A percentile compares a stretch with the other conserved stretches of the same genome.
phyloP scores from a whole-genome alignment of 2,329 filamentous ascomycete genomes.

The Alternaria triticimaculans region DNA sequence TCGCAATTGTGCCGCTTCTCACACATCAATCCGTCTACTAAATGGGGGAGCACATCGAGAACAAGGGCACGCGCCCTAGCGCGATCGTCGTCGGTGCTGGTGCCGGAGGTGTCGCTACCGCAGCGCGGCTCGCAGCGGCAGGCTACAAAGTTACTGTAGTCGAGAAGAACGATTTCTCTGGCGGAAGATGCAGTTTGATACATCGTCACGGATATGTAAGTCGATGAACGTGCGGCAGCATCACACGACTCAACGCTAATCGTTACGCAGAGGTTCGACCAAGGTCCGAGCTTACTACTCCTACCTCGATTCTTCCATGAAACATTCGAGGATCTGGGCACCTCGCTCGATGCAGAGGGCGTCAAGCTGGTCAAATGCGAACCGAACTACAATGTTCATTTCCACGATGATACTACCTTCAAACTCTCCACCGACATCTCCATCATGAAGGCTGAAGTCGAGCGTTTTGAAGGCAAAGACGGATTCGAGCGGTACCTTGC shows the following conservation, averaged over 20 bases:
- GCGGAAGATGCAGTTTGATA: conserved; percentile 73
- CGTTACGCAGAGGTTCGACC: conserved; percentile 67
- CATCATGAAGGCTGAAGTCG: conserved; percentile 74
- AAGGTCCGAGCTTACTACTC: conserved; percentile 75
- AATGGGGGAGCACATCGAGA: conserved; percentile 18
- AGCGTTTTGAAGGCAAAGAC: conserved; percentile 74
- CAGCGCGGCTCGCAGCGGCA: conserved; percentile 73
- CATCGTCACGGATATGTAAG: conserved; percentile 63
- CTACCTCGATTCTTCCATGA: conserved; percentile 74
- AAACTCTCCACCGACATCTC: conserved; percentile 70
- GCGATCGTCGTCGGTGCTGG: conserved; percentile 65
- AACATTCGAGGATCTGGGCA: conserved; percentile 72
- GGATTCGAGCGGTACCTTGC: conserved; percentile 73
- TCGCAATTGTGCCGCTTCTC: neutral
- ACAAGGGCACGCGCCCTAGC: conserved; percentile 21
- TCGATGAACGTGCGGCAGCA: neutral
- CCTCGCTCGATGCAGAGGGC: conserved; percentile 69
- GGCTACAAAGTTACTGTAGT: conserved; percentile 76
- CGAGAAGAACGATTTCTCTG: conserved; percentile 78
- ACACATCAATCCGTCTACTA: neutral
- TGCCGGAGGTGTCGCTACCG: conserved; percentile 73
- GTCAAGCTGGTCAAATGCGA: conserved; percentile 74
- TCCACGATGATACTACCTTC: conserved; percentile 70
- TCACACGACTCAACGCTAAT: neutral
- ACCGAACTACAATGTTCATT: conserved; percentile 78